Conservation (phyloP, 208 protist genomes). For the Tritrichomonas foetus region DNA sequence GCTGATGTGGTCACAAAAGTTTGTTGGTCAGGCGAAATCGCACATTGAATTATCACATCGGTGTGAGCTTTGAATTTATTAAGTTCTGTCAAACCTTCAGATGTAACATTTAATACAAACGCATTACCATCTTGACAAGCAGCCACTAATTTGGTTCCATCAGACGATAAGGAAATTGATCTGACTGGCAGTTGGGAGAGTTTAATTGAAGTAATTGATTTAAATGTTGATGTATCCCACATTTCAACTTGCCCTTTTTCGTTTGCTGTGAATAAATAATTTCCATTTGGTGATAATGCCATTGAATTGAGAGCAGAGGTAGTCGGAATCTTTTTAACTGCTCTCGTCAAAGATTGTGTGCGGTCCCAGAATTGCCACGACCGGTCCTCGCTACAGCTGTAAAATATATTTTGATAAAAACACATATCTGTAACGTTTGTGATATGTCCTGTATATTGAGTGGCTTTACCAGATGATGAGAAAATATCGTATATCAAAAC, state of each 20-base stretch:
- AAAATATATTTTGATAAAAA: not conserved
- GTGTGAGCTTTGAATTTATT: not conserved
- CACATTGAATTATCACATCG: not conserved
- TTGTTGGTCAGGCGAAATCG: constrained; percentile 1
- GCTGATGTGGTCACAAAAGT: not conserved
- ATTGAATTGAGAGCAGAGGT: not conserved
- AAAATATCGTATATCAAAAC: not conserved
- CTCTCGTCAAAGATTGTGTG: not conserved
- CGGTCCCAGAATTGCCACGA: not conserved
- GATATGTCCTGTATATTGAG: not conserved
- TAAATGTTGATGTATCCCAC: not conserved
- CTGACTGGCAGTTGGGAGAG: not conserved
- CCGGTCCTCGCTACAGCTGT: constrained; percentile 5
- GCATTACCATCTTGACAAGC: not conserved
- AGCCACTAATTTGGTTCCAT: not conserved
- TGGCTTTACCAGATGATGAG: too few species aligned
- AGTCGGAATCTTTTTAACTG: not conserved
- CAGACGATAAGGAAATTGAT: not conserved
- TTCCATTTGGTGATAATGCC: not conserved
- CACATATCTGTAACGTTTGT: not conserved
- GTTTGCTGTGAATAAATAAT: not conserved
- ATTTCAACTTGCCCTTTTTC: constrained; percentile 21
- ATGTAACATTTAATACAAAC: too few species aligned
- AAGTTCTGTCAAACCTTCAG: not conserved
- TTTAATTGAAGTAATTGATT: not conserved